Evolutionary conservation across 2,329 filamentous ascomycete genomes (phyloP), one percentile per base, ranked within the genome.

Genomic region (Xylaria sp.): DNA sequence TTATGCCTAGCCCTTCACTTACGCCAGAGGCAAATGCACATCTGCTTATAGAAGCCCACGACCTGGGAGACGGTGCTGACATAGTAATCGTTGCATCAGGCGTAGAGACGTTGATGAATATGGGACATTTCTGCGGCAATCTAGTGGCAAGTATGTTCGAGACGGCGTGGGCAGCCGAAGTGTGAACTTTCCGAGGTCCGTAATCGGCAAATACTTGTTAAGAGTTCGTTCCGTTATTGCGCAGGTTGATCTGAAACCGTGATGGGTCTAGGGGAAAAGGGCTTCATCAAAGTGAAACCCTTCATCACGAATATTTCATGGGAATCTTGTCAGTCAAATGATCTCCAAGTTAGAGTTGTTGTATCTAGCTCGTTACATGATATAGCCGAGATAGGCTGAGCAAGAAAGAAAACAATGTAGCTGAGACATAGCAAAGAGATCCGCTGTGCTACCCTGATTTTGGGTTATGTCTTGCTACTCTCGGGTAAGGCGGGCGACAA

Each of bases 21-120:
- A 46, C 56, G 5, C 10, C 56, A 15, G 65, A 67, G 25, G 50
- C 63, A 25, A 51, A 56, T 18, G 65, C 65, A 8, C 25, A 23
- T 39, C 41, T 28, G 10, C 31, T 66, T 9, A 28, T 66, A 6
- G 20, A 50, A 31, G 6, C 54, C 2, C 37, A 50, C 20, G 52
- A 15, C 12, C 44, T 69, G 2, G 50, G n/a, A 9, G 18, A 63
- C 23, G 63, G 67, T 8, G 63, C 54, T 7, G 63, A 69, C 52
- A 46, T 66, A 41, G 63, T 62, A 13, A 62, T 69, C 25, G 67
- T 66, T n/a, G 63, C 63, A 10, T 59, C 63, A 10, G 67, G 25
- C 25, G 25, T 3, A 25, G n/a, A n/a, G n/a, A n/a, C n/a, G n/a
- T n/a, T n/a, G n/a, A n/a, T n/a, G n/a, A n/a, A n/a, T n/a, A n/a